phyloP scores from a whole-genome alignment of 345 rosid genomes.

The Syzygium aromaticum region DNA sequence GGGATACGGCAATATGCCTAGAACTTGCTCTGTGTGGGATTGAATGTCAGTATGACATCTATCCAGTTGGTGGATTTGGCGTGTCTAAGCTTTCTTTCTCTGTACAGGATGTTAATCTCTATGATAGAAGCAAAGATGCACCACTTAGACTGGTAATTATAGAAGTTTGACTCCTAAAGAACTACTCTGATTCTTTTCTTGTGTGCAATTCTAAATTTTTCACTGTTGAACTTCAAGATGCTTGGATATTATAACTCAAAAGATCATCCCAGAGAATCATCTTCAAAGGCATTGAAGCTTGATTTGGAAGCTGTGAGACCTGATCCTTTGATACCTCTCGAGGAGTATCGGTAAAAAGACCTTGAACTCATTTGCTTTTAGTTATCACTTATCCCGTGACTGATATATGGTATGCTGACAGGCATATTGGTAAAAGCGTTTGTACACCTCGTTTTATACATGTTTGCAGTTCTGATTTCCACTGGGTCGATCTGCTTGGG shows the following conservation, averaged over 20 bases:
- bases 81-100: conserved; percentile 64
- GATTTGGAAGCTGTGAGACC: conserved; percentile 88
- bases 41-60: conserved; percentile 48
- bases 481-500: neutral
- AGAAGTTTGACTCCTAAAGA: neutral
- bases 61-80: conserved; percentile 50
- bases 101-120: conserved; percentile 62
- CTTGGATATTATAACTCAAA: conserved; percentile 68
- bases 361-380: neutral
- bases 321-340: conserved; percentile 77
- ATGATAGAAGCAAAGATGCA: conserved; percentile 62
- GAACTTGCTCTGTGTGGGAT: conserved; percentile 64
- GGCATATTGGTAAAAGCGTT: neutral
- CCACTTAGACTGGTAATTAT: conserved; percentile 76
- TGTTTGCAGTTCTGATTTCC: neutral
- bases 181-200: neutral
- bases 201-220: neutral
- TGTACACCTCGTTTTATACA: neutral
- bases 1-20: conserved; percentile 52
- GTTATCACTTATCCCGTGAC: neutral
- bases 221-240: conserved; percentile 37
- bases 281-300: conserved; percentile 72
- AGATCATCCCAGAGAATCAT: conserved; percentile 82
- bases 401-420: neutral
- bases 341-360: conserved; percentile 74